Evolutionary conservation across 2,329 filamentous ascomycete species (phyloP).

Genomic region (Aspergillus melleus): DNA sequence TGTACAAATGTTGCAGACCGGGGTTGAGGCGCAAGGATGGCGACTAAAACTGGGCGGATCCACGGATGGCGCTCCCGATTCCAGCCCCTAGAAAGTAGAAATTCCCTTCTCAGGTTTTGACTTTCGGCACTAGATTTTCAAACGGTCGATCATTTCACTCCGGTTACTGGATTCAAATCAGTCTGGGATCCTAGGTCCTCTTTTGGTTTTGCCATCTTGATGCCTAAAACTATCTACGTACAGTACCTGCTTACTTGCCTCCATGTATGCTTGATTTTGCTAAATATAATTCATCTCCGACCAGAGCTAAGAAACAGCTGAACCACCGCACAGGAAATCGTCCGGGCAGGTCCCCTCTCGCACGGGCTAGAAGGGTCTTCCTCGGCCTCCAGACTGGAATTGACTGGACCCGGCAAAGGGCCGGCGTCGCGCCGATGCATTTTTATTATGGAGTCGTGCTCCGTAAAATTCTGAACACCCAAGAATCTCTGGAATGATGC

Average conservation of each 20-base stretch:
- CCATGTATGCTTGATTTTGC: not conserved
- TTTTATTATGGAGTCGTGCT: not conserved
- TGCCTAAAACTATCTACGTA: not conserved
- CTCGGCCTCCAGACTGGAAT: slow-evolving; percentile 1
- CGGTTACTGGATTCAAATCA: not conserved
- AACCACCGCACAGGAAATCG: too few relatives aligned
- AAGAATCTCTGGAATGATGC: not conserved
- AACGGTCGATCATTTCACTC: slow-evolving; percentile 15
- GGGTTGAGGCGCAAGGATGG: too few relatives aligned
- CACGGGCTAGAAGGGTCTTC: not conserved
- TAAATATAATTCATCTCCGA: not conserved
- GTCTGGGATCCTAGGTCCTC: not conserved
- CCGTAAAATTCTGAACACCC: not conserved
- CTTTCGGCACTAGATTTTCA: slow-evolving; percentile 13
- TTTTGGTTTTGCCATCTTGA: too few relatives aligned
- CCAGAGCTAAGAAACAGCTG: not conserved
- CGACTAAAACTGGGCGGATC: not conserved
- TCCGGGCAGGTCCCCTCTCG: too few relatives aligned
- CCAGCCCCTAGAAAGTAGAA: not conserved
- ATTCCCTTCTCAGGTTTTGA: slow-evolving; percentile 3
- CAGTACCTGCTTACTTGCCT: too few relatives aligned
- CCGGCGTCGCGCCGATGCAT: slow-evolving; percentile 1
- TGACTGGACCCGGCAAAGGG: not conserved
- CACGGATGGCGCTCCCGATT: not conserved
- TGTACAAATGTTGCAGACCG: not conserved